Base-by-base conservation (phyloP, 306 rosid species). In the Senna tora region DNA sequence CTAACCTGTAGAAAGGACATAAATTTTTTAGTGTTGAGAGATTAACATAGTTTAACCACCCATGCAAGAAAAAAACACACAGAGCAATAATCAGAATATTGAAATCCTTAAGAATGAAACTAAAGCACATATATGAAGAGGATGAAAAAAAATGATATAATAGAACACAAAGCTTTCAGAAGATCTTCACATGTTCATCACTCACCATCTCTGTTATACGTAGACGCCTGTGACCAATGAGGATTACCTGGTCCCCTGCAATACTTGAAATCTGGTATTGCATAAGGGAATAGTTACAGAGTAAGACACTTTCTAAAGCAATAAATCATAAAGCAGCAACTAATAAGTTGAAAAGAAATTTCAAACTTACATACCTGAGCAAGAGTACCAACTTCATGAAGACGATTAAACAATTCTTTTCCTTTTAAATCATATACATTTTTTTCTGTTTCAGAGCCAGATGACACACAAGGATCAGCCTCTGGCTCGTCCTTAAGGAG, bases 311-410 rank as follows among this genome's bases (percentile, higher is more conserved):
- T 38, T 25, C 7, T 21, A 30, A 66, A 53, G 54, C 66, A 60
- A 67, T 46, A 56, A 19, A 66, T 39, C 38, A 51, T 14, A 67
- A 36, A 67, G 61, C 51, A 60, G 47, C 19, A 77, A 79, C 76
- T 32, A 46, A 49, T 19, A 61, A 70, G 61, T 19, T 14, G 66
- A 41, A 9, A 30, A 55, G 12, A 73, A 74, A 58, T 39, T 55
- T 50, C 77, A 73, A 74, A 58, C 46, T 55, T 50, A 77, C 78
- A 52, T 77, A 89, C 99, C 87, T 95, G 99, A 15, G 99, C 99
- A 79, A 95, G 97, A 19, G 99, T 95, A 69, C 99, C 99, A 71
- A 95, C 96, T 82, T 95, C 97, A 56, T 95, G 96, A 77, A 95
- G 97, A 56, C 99, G 95, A 62, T 85, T 79, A 84, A 85, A 87